Evolutionary conservation across 2,329 filamentous ascomycete genomes (phyloP).

Genomic region (Colletotrichum paranaense): DNA sequence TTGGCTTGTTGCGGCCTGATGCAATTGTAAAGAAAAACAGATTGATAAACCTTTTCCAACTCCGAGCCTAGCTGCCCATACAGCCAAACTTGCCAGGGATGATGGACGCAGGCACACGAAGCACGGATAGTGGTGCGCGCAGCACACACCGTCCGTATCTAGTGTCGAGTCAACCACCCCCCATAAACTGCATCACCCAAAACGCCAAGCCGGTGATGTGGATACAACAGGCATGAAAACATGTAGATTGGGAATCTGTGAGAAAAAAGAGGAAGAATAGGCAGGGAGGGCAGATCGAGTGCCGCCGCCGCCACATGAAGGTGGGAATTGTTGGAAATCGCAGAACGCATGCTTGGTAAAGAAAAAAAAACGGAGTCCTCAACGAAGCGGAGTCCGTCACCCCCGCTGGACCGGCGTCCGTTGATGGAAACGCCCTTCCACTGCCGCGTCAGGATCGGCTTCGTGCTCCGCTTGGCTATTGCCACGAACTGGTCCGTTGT

Average conservation of each 20-base stretch:
- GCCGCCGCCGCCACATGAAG: neutral
- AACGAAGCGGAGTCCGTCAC: constrained; percentile 13
- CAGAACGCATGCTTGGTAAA: neutral
- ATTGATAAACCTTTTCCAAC: neutral
- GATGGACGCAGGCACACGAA: neutral
- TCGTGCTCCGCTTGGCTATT: constrained; percentile 10
- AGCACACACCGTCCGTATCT: constrained; percentile 10
- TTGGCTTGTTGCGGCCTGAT: constrained; percentile 13
- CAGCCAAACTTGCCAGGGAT: constrained; percentile 1
- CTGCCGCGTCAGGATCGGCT: constrained; percentile 14
- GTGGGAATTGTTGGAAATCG: neutral
- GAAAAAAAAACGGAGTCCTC: neutral
- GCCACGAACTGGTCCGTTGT: neutral
- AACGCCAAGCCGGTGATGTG: constrained; percentile 32
- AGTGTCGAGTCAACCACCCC: constrained; percentile 7
- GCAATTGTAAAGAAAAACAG: neutral
- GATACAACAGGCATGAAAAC: constrained; percentile 1
- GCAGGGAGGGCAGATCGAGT: neutral
- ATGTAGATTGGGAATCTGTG: neutral
- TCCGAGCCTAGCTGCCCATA: neutral
- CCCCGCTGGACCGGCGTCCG: constrained; percentile 16
- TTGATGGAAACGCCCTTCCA: constrained; percentile 1
- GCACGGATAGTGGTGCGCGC: constrained; percentile 23
- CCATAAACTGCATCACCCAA: constrained; percentile 18
- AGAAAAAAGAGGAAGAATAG: neutral